A percentile compares a stretch with the other conserved stretches of the same genome.
Conservation (phyloP, 225 moss, liverwort and hornwort genomes). For the Sphagnum tenellum region DNA sequence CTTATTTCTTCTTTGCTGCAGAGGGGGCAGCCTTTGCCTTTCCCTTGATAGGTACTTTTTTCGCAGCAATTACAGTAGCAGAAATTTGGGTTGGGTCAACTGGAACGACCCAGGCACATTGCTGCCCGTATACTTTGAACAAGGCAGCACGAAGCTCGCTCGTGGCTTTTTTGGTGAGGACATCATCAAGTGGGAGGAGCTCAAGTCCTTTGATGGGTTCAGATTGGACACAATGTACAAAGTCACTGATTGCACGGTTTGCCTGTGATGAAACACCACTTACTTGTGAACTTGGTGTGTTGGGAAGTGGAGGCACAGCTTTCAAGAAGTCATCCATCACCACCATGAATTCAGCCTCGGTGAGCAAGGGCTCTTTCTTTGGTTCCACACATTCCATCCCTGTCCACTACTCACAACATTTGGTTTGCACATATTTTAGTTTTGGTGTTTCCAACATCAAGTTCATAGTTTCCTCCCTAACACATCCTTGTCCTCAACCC, state of each 20-base stretch:
- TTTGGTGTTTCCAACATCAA: too few species aligned
- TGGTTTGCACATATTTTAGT: too few species aligned
- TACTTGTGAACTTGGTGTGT: constrained; percentile 21
- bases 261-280: constrained; percentile 24
- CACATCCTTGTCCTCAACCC: background rate
- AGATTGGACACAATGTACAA: constrained; percentile 12
- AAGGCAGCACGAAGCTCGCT: constrained; percentile 33
- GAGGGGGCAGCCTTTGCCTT: too few species aligned
- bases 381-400: constrained; percentile 12
- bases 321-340: constrained; percentile 26
- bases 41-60: too few species aligned
- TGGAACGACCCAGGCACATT: constrained; percentile 24
- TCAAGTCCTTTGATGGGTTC: constrained; percentile 7
- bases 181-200: constrained; percentile 36
- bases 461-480: background rate
- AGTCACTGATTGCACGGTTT: constrained; percentile 16
- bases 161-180: constrained; percentile 27
- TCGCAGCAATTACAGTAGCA: too few species aligned
- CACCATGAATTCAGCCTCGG: constrained; percentile 21
- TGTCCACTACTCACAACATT: background rate
- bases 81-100: constrained; percentile 5
- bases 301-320: constrained; percentile 12
- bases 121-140: constrained; percentile 31
- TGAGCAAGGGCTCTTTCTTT: constrained; percentile 13
- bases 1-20: too few species aligned